Conservation (phyloP, 768 basidiomycete genomes). For the Leccinellum luteum region DNA sequence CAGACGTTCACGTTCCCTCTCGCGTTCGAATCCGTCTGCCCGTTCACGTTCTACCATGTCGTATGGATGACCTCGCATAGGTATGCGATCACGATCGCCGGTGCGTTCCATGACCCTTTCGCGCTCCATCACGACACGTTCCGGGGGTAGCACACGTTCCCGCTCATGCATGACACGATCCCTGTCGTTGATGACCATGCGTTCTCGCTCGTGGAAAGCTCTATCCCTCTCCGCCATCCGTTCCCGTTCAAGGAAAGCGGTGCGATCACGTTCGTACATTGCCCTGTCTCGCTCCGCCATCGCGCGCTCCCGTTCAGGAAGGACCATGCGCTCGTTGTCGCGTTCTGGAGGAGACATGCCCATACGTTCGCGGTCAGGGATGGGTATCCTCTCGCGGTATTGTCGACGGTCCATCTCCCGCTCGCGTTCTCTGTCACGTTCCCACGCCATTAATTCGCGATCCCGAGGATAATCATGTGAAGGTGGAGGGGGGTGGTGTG, state of each 20-base stretch:
- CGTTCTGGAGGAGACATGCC: conserved; percentile 20
- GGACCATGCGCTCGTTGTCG: conserved; percentile 18
- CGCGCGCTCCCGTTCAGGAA: conserved; percentile 24
- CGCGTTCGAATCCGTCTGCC: conserved; percentile 31
- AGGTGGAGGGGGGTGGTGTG: conserved; percentile 17
- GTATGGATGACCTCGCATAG: conserved; percentile 20
- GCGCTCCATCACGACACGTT: conserved; percentile 20
- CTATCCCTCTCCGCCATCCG: conserved; percentile 23
- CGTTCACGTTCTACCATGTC: conserved; percentile 28
- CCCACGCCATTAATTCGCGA: conserved; percentile 28
- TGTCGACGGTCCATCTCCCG: conserved; percentile 28
- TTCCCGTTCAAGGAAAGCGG: conserved; percentile 22
- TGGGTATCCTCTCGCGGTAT: conserved; percentile 25
- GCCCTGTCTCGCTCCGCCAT: conserved; percentile 22
- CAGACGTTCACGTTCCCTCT: conserved; percentile 31
- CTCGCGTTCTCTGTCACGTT: conserved; percentile 26
- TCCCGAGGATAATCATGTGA: conserved; percentile 25
- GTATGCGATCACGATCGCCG: conserved; percentile 25
- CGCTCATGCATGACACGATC: conserved; percentile 26
- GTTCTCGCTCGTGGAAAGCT: conserved; percentile 22
- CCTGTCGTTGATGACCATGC: conserved; percentile 22
- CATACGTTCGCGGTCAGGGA: conserved; percentile 23
- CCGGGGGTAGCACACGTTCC: conserved; percentile 16
- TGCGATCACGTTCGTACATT: conserved; percentile 25
- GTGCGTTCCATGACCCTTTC: conserved; percentile 23